A percentile compares a stretch with the other conserved stretches of the same genome.
Conservation (phyloP, 805 yeast genomes). For the Ogataea polymorpha region DNA sequence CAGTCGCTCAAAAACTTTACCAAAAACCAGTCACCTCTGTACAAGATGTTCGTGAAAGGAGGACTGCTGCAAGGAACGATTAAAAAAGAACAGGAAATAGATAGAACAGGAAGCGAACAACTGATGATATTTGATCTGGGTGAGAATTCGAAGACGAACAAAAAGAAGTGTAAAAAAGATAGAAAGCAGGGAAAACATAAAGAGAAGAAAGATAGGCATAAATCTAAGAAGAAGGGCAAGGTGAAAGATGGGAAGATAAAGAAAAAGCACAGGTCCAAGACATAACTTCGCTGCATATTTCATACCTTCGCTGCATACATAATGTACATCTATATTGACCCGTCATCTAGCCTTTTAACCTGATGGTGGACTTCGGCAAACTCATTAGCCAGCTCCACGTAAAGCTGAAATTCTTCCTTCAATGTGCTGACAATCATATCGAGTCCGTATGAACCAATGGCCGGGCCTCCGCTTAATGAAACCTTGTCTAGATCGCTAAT, state of each 20-base stretch:
- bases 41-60: constrained; percentile 83
- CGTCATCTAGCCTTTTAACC: constrained; percentile 33
- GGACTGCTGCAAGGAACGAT: constrained; percentile 80
- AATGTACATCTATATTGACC: constrained; percentile 13
- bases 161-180: constrained; percentile 24
- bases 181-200: constrained; percentile 25
- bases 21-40: constrained; percentile 65
- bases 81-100: constrained; percentile 21
- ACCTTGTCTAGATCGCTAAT: constrained; percentile 57
- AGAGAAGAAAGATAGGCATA: constrained; percentile 7
- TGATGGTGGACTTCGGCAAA: constrained; percentile 68
- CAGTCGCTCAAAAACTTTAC: constrained; percentile 45
- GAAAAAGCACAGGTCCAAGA: constrained; percentile 8
- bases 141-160: constrained; percentile 26
- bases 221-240: constrained; percentile 21
- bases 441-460: constrained; percentile 37
- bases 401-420: constrained; percentile 63
- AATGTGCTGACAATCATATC: constrained; percentile 58
- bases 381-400: constrained; percentile 72
- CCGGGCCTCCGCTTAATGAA: constrained; percentile 23
- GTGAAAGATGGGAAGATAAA: constrained; percentile 17
- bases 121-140: constrained; percentile 24
- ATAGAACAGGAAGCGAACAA: constrained; percentile 12
- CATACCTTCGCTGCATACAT: constrained; percentile 4
- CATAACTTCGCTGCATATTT: constrained; percentile 10